Base-by-base conservation (phyloP, 1,139 yeast species). In the Geotrichum restrictum region DNA sequence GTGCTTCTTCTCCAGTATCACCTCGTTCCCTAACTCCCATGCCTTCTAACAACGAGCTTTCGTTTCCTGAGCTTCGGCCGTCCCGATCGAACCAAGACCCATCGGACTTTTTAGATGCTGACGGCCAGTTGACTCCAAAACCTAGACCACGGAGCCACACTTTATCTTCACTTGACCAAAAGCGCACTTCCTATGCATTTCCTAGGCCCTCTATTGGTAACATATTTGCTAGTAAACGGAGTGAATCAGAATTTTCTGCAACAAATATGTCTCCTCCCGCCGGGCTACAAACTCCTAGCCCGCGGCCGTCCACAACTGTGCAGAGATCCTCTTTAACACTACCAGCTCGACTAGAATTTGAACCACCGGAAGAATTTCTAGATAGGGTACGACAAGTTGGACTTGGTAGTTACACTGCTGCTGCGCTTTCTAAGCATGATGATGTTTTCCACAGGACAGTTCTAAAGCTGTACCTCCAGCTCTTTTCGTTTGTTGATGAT, bases 401-500 rank as follows among this genome's bases (percentile, higher is more conserved):
- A 1, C 48, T 59, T 54, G 74, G 73, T 0, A 68, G 70, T 38
- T 69, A 69, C 46, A 63, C 74, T 2, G 72, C 76, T 0, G 66
- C 71, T 0, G 62, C 73, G 3, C 64, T 79, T 29, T 65, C 78
- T 1, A 62, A 63, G 21, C 64, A 67, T 8, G 72, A 71, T 45
- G 68, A 70, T 31, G 62, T 56, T 1, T 77, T 75, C 55, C 65
- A 68, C 52, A 62, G 62, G n/a, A 59, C 60, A 2, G 75, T 78
- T 34, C 60, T 81, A 51, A 63, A 67, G 19, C 60, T 62, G 33
- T 80, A 70, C 57, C 58, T 68, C 5, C 64, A 68, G 32, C 69
- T 64, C 31, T 80, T 81, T 61, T 71, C 78, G 51, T 81, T 83
- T 54, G 48, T 60, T 1, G 71, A 70, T 22, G 79, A 78, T 54